Percentiles rank a stretch among this genome's conserved stretches.
These are phyloP conservation scores for Sistotremastrum niveocremeum DNA, from an alignment of 768 basidiomycete species.

Conservation along the genomic window DNA sequence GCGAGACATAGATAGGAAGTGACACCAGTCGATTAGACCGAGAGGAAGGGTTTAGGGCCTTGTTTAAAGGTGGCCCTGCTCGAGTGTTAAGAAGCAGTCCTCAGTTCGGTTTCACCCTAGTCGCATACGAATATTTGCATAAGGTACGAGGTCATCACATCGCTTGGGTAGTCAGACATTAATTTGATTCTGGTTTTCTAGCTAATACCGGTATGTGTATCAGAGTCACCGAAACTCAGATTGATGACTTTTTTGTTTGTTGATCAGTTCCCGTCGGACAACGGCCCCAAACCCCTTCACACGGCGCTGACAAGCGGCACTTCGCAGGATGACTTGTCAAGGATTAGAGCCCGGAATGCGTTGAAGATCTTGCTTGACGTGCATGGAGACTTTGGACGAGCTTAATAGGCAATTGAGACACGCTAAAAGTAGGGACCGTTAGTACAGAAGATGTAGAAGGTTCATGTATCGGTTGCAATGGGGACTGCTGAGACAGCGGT, in stretches of 20 bases:
- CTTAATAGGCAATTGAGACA: no score
- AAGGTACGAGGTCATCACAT: constrained; percentile 24
- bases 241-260: neutral
- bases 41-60: constrained; percentile 79
- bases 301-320: constrained; percentile 45
- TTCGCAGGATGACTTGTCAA: constrained; percentile 70
- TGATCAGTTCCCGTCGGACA: constrained; percentile 70
- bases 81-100: constrained; percentile 80
- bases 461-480: no score
- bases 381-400: constrained; percentile 73
- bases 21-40: constrained; percentile 34
- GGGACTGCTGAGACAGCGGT: no score
- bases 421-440: no score
- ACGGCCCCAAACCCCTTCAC: constrained; percentile 49
- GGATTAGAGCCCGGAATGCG: constrained; percentile 86
- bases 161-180: neutral
- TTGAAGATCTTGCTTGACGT: constrained; percentile 84
- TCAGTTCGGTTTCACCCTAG: constrained; percentile 88
- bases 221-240: neutral
- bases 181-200: constrained; percentile 6
- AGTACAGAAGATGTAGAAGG: no score
- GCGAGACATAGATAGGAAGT: neutral
- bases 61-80: constrained; percentile 88
- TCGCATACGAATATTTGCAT: constrained; percentile 65
- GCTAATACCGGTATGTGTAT: constrained; percentile 12